A percentile compares a stretch with the other conserved stretches of the same genome.
phyloP scores from a whole-genome alignment of 306 rosid species.

The Vigna angularis region DNA sequence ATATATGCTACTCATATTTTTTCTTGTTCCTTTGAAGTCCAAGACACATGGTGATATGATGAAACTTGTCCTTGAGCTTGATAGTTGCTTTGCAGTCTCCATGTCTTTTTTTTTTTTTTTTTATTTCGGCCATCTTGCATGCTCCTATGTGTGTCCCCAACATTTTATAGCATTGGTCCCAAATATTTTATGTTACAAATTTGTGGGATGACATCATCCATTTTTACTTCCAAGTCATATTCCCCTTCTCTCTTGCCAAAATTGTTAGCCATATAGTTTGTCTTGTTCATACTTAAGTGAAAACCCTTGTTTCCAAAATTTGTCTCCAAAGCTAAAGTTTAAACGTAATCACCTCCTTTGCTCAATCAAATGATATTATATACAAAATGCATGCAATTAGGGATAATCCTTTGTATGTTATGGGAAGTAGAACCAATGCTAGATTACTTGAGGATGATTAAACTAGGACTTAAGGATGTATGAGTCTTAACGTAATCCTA shows the following conservation, averaged over 20 bases:
- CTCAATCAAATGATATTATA: neutral
- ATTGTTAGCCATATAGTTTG: neutral
- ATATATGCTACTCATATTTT: neutral
- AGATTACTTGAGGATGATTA: neutral
- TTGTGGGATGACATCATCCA: neutral
- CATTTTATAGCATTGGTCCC: neutral
- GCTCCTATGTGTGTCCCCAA: neutral
- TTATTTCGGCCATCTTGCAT: neutral
- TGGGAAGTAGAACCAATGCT: neutral
- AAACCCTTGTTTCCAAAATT: neutral
- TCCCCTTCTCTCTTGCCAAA: neutral
- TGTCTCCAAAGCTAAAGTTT: neutral
- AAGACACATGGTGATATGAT: neutral
- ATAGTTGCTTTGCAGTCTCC: neutral
- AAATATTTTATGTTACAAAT: no score
- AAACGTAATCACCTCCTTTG: neutral
- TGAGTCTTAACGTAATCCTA: neutral
- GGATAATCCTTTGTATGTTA: neutral
- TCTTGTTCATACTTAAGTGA: neutral
- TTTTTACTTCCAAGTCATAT: neutral
- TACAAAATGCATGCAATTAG: neutral
- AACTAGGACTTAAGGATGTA: neutral
- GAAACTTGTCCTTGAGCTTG: neutral
- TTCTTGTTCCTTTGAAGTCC: neutral
- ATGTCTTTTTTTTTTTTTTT: neutral